These are phyloP conservation scores for Alternaria sp. DNA, from an alignment of 2,329 filamentous ascomycete species.

Conservation along the genomic window DNA sequence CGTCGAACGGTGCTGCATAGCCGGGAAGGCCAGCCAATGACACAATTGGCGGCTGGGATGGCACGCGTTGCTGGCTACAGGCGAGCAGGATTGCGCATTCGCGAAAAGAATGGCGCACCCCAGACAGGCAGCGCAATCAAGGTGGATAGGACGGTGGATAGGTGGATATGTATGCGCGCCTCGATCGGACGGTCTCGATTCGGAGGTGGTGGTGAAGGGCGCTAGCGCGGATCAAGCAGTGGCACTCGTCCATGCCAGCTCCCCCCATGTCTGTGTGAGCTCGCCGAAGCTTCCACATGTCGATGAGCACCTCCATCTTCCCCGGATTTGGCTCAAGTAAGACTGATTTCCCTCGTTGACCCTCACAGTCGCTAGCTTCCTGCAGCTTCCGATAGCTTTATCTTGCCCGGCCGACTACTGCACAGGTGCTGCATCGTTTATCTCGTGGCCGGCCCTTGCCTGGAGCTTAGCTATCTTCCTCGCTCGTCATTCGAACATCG, in stretches of 20 bases:
- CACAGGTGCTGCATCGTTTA: conserved; percentile 18
- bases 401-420: conserved; percentile 11
- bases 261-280: neutral
- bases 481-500: conserved; percentile 46
- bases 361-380: conserved; percentile 13
- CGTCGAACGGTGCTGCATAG: conserved; percentile 28
- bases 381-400: conserved; percentile 28
- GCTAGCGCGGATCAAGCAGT: neutral
- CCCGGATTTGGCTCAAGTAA: conserved; percentile 32
- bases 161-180: conserved; percentile 2
- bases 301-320: conserved; percentile 24
- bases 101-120: neutral
- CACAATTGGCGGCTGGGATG: conserved; percentile 16
- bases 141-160: neutral
- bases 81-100: neutral
- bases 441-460: conserved; percentile 26
- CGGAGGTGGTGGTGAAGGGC: neutral
- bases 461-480: conserved; percentile 27
- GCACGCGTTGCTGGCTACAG: neutral
- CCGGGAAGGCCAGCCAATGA: conserved; percentile 20
- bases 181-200: conserved; percentile 9
- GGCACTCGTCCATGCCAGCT: neutral
- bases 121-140: neutral
- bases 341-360: conserved; percentile 24
- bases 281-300: conserved; percentile 9